Percentiles rank a stretch among this genome's conserved stretches.
Evolutionary conservation across 495 filamentous ascomycete species (phyloP).

Genomic region (Annulohypoxylon moriforme): DNA sequence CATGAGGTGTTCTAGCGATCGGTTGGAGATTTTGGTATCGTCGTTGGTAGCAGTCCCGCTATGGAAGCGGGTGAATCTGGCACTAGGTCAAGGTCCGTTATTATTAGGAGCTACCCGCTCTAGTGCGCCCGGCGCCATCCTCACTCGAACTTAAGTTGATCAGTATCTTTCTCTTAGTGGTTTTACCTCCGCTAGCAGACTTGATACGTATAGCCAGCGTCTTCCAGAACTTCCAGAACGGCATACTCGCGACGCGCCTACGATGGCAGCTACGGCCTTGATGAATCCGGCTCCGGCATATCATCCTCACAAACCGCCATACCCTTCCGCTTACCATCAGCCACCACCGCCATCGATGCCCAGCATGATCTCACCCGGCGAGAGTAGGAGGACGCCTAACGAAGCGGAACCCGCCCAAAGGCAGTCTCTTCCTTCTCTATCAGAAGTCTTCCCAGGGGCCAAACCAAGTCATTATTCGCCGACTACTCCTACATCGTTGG

Average conservation of each 20-base stretch:
- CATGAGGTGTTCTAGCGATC: constrained; percentile 44
- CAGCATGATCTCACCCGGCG: constrained; percentile 60
- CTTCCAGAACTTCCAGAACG: constrained; percentile 52
- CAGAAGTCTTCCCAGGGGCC: constrained; percentile 58
- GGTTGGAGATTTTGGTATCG: constrained; percentile 49
- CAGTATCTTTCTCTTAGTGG: constrained; percentile 45
- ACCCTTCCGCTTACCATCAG: constrained; percentile 53
- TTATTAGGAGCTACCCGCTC: constrained; percentile 39
- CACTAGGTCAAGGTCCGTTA: constrained; percentile 62
- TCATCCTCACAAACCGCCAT: constrained; percentile 53
- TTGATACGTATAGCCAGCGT: constrained; percentile 51
- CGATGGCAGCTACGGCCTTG: constrained; percentile 61
- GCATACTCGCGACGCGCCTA: constrained; percentile 52
- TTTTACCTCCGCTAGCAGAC: constrained; percentile 41
- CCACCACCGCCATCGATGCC: constrained; percentile 51
- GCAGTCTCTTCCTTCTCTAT: constrained; percentile 62
- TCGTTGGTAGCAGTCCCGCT: constrained; percentile 54
- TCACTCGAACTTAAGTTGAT: constrained; percentile 46
- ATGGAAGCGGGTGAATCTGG: constrained; percentile 65
- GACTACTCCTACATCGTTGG: constrained; percentile 46
- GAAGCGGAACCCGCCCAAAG: constrained; percentile 55
- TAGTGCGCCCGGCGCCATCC: constrained; percentile 32
- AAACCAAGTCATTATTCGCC: constrained; percentile 53
- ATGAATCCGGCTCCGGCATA: constrained; percentile 60
- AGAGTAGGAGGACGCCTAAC: constrained; percentile 56